Evolutionary conservation across 345 rosid species (phyloP).

Genomic region (Boechera stricta): DNA sequence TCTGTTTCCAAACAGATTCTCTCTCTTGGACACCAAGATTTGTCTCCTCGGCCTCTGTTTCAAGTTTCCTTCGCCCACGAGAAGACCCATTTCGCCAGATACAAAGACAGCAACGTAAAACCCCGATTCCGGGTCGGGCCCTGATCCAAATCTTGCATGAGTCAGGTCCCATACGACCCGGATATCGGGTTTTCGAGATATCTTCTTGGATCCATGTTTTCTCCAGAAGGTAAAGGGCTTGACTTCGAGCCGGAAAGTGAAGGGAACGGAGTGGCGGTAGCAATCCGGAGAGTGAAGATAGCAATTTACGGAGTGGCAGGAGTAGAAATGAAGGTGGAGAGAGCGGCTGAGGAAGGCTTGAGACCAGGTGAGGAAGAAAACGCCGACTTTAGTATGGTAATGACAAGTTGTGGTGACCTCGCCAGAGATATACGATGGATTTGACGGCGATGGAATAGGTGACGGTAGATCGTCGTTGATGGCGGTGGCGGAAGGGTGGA

Average conservation of each 20-base stretch:
- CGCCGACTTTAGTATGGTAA: constrained; percentile 73
- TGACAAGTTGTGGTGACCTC: constrained; percentile 58
- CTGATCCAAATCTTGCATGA: constrained; percentile 69
- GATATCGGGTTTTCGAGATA: constrained; percentile 43
- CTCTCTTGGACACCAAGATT: constrained; percentile 65
- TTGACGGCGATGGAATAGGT: constrained; percentile 19
- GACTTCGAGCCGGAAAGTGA: constrained; percentile 64
- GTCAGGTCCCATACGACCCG: constrained; percentile 75
- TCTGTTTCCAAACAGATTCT: constrained; percentile 69
- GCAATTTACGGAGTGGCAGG: constrained; percentile 42
- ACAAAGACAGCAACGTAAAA: constrained; percentile 72
- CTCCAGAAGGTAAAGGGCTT: constrained; percentile 72
- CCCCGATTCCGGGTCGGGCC: constrained; percentile 77
- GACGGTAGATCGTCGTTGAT: constrained; percentile 16
- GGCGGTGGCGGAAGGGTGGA: constrained; percentile 47
- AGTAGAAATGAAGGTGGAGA: constrained; percentile 68
- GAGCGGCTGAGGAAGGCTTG: constrained; percentile 67
- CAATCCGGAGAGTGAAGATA: constrained; percentile 48
- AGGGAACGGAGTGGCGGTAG: constrained; percentile 43
- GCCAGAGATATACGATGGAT: constrained; percentile 15
- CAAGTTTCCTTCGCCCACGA: constrained; percentile 62
- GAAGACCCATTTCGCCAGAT: constrained; percentile 62
- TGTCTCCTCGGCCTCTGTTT: constrained; percentile 52
- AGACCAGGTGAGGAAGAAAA: constrained; percentile 91
- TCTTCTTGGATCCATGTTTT: constrained; percentile 68